These are phyloP conservation scores for Lodderomyces pseudojiufengensis DNA, from an alignment of 1,139 yeast genomes.

Conservation along the genomic window DNA sequence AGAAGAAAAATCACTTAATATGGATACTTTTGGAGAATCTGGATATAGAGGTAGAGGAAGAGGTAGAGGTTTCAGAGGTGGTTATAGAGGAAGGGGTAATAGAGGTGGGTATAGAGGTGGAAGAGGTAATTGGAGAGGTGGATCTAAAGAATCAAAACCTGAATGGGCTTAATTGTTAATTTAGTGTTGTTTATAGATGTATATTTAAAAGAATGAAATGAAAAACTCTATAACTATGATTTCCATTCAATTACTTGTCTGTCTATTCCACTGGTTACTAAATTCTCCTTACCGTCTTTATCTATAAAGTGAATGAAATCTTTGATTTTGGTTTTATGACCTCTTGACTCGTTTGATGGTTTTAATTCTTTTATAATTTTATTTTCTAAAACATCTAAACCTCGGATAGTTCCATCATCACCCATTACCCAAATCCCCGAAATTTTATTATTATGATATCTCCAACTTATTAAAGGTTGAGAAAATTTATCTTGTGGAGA, in stretches of 20 bases:
- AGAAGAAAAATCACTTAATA: conserved; percentile 57
- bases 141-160: conserved; percentile 29
- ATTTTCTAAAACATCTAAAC: conserved; percentile 42
- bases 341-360: conserved; percentile 9
- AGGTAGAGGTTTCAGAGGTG: conserved; percentile 26
- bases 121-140: conserved; percentile 13
- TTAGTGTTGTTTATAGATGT: background rate
- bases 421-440: conserved; percentile 65
- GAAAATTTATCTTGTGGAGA: conserved; percentile 74
- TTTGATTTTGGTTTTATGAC: conserved; percentile 49
- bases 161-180: conserved; percentile 33
- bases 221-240: no score
- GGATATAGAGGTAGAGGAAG: conserved; percentile 32
- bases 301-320: conserved; percentile 31
- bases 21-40: conserved; percentile 68
- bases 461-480: conserved; percentile 46
- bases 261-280: conserved; percentile 50
- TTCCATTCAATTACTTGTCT: conserved; percentile 24
- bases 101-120: conserved; percentile 20
- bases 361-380: conserved; percentile 22
- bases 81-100: conserved; percentile 25
- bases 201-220: no score
- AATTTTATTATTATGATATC: conserved; percentile 16
- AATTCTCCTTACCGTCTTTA: conserved; percentile 24
- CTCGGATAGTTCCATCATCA: conserved; percentile 66